These are phyloP conservation scores for Monilinia aucupariae DNA, from an alignment of 2,329 filamentous ascomycete species.

Conservation along the genomic window DNA sequence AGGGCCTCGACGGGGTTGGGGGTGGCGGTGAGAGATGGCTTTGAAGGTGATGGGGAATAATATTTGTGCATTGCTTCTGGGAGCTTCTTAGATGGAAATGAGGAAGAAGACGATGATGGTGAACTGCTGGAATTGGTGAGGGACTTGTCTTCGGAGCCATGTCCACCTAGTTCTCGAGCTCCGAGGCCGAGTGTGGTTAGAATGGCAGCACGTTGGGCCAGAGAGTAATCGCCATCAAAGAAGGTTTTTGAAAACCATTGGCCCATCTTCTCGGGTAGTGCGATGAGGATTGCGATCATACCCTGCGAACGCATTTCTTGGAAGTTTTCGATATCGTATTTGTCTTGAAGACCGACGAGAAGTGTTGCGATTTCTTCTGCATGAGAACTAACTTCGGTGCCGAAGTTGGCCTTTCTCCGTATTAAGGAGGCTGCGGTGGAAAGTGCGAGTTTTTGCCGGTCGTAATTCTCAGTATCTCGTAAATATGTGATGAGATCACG, in stretches of 20 bases:
- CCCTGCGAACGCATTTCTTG: conserved; percentile 68
- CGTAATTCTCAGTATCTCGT: conserved; percentile 75
- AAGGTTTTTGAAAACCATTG: conserved; percentile 80
- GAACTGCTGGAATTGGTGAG: conserved; percentile 32
- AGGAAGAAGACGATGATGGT: conserved; percentile 30
- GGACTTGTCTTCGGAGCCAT: conserved; percentile 43
- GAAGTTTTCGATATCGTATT: conserved; percentile 76
- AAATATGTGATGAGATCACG: conserved; percentile 76
- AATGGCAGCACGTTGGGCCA: conserved; percentile 75
- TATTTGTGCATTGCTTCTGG: conserved; percentile 67
- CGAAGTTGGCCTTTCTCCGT: conserved; percentile 80
- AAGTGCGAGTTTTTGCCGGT: conserved; percentile 75
- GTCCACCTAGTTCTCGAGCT: conserved; percentile 78
- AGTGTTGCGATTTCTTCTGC: conserved; percentile 72
- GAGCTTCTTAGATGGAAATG: conserved; percentile 77
- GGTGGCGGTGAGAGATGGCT: not conserved
- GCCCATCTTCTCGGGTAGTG: conserved; percentile 70
- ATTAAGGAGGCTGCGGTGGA: conserved; percentile 74
- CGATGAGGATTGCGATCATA: conserved; percentile 74
- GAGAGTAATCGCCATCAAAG: conserved; percentile 87
- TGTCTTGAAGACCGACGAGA: conserved; percentile 76
- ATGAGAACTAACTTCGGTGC: conserved; percentile 81
- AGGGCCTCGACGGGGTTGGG: conserved; percentile 54
- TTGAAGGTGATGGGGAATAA: conserved; percentile 45
- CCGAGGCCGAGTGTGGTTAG: conserved; percentile 77